Evolutionary conservation across 2,329 filamentous ascomycete genomes (phyloP), one percentile per base, ranked within the genome.

Genomic region (Pyricularia grisea): DNA sequence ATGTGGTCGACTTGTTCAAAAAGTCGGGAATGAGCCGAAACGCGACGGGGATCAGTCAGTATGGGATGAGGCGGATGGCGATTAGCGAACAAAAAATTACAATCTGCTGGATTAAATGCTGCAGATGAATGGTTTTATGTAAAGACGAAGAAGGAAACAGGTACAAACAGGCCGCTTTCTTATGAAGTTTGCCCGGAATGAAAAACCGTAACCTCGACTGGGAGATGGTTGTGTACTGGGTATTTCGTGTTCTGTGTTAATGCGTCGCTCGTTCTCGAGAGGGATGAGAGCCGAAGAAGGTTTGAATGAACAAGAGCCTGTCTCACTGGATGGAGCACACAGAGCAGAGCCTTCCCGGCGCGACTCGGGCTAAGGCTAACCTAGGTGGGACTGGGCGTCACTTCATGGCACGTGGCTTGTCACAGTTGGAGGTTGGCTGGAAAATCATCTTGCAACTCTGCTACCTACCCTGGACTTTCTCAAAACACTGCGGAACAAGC

Each of bases 401-500:
- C 25, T 28, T 28, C 4, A 23, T 30, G 63, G 72, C 72, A 73
- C 72, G 72, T 73, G 72, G 71, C 71, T 64, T 67, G 72, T 71
- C 71, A 72, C 72, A 70, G 72, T 30, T 63, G 60, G 58, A 25
- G 27, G 58, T 61, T 12, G 58, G 20, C 23, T 27, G 2, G 20
- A 58, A n/a, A 27, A 27, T 28, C 11, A 28, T 17, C 25, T 14
- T 11, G 11, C 60, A 63, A 63, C 12, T 23, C 23, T 63, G 7
- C 27, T 50, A 50, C 42, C 42, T 50, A 50, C 42, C 42, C 42
- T 50, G 42, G 42, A 50, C 42, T n/a, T n/a, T n/a, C 20, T 61
- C 25, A n/a, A 25, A 27, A 25, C 58, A 12, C 58, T 25, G 7
- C 7, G 58, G 58, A 23, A 6, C 23, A 14, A 25, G n/a, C 58